Conservation (phyloP, 805 yeast species). For the Suhomyces kilbournensis region DNA sequence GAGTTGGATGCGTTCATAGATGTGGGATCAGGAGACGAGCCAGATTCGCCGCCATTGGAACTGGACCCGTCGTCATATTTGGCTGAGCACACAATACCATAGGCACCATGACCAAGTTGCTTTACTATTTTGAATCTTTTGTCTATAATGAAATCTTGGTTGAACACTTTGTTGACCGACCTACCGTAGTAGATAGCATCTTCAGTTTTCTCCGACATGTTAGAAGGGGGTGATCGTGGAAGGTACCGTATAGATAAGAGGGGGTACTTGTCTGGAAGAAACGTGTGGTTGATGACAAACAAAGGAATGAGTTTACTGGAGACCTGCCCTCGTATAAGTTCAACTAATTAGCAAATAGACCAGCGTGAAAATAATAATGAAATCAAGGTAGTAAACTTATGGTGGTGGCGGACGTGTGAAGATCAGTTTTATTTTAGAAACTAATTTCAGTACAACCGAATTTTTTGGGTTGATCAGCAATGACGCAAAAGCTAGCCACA, state of each 20-base stretch:
- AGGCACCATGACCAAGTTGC: conserved; percentile 97
- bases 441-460: not conserved
- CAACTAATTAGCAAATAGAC: not conserved
- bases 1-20: conserved; percentile 7
- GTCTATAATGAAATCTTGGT: conserved; percentile 92
- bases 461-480: not conserved
- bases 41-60: not conserved
- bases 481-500: not conserved
- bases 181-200: conserved; percentile 26
- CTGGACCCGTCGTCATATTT: conserved; percentile 72
- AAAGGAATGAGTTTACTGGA: not conserved
- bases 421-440: not conserved
- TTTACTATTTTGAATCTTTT: conserved; percentile 82
- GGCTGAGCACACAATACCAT: conserved; percentile 95
- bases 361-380: not conserved
- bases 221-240: not conserved
- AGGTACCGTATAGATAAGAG: not conserved
- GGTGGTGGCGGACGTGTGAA: not conserved
- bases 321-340: not conserved
- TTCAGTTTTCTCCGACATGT: conserved; percentile 1
- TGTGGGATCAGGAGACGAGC: conserved; percentile 1
- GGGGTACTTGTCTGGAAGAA: not conserved
- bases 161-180: conserved; percentile 42
- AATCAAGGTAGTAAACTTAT: not conserved
- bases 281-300: not conserved